Evolutionary conservation across 1,139 yeast genomes (phyloP), one percentile per base, ranked within the genome.

Genomic region (Kodamaea anthophila): DNA sequence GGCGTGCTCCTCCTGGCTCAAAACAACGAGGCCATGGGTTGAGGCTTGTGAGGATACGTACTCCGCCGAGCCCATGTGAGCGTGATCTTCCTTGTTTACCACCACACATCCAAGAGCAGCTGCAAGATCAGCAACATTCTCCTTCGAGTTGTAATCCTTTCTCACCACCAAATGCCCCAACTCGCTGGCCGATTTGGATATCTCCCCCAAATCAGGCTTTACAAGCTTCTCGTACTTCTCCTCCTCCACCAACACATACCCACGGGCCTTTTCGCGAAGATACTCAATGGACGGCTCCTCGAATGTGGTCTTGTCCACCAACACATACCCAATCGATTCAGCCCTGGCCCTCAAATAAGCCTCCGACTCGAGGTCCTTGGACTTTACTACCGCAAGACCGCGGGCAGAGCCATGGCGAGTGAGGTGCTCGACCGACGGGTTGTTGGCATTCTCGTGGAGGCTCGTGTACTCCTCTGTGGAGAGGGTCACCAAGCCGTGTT

Each of bases 341-440:
- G 73, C 70, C 31, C 55, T 54, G 5, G 47, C 48, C 8, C 39
- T 42, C 13, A 72, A 41, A 31, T 58, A 59, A 6, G 60, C 53
- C 10, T 47, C 25, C 2, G 48, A 30, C 12, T 43, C 39, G 23
- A 40, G 44, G 3, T 56, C 57, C 0, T 35, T 37, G 3, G 32
- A 23, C 4, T 46, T 30, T 9, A 59, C 24, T 2, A 30, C 23
- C 1, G 24, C 24, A 16, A 33, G 33, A 13, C 40, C 45, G 15
- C 29, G 35, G 4, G 28, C 5, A 4, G 27, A 23, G 1, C 53
- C 51, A 24, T 37, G 43, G 9, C 39, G 30, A 2, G 29, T 24
- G 21, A 52, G 22, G 13, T 43, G 41, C 9, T 46, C 49, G 5
- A 35, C 15, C 1, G 46, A 36, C 7, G 55, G 53, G 21, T 60